phyloP scores from a whole-genome alignment of 116 monocot species.

The Posidonia oceanica region DNA sequence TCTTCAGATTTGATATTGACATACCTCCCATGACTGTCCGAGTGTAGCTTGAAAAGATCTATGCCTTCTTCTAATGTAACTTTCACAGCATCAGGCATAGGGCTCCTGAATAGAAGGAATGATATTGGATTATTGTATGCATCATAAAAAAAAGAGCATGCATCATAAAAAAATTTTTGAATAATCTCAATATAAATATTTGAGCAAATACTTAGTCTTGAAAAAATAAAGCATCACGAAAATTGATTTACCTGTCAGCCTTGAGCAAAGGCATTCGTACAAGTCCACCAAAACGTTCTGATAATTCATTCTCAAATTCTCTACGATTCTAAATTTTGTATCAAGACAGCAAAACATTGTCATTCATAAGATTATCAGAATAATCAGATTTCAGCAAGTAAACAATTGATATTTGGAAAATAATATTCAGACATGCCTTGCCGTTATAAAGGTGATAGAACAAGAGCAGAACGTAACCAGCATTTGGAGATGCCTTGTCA shows the following conservation, averaged over 20 bases:
- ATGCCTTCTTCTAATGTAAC: constrained; percentile 75
- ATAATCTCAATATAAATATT: not conserved
- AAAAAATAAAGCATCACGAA: not conserved
- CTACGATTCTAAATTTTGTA: constrained; percentile 48
- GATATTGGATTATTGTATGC: not conserved
- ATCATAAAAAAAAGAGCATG: no score
- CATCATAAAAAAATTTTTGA: no score
- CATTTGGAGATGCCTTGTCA: constrained; percentile 81
- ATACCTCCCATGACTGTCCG: constrained; percentile 86
- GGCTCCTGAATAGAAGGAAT: constrained; percentile 36
- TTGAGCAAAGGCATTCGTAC: constrained; percentile 94
- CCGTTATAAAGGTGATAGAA: constrained; percentile 96
- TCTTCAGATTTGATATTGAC: not conserved
- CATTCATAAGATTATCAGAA: not conserved
- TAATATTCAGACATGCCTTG: constrained; percentile 46
- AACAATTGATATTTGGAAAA: not conserved
- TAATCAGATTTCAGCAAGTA: no score
- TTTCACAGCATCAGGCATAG: constrained; percentile 70
- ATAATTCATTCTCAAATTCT: constrained; percentile 83
- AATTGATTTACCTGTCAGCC: constrained; percentile 47
- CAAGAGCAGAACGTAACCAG: constrained; percentile 95
- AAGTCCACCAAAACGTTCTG: constrained; percentile 77
- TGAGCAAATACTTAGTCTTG: constrained; percentile 1
- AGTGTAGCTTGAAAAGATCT: constrained; percentile 70
- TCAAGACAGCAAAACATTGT: not conserved